Evolutionary conservation across 345 rosid species (phyloP), one percentile per base, ranked within the genome.

Genomic region (Reutealis trisperma): DNA sequence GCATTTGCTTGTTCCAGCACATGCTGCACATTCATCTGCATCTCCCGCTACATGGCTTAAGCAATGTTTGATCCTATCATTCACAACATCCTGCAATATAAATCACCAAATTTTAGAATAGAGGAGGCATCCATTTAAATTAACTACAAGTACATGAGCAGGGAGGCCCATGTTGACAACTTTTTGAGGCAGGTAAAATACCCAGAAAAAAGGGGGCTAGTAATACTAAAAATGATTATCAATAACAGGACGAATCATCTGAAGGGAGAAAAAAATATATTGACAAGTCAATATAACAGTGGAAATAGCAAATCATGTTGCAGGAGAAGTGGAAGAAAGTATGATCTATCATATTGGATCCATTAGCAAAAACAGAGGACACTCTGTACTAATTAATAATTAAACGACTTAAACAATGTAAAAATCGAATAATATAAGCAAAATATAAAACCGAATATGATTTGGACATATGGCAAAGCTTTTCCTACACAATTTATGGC

Each of bases 1-100:
- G 91, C 99, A 95, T 79, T 87, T 95, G 78, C 83, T 75, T 78
- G 99, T 93, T 75, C 97, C 98, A 47, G 86, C 88, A 84, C 99
- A 95, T 63, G 78, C 97, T 67, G 68, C 70, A 84, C 97, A 91
- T 74, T 90, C 97, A 57, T 88, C 93, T 42, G 85, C 91, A 72
- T 87, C 92, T 76, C 97, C 98, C 24, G 82, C 93, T 58, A 87
- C 90, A 80, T 86, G 98, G 84, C 88, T 84, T 76, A 93, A 80
- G 74, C 98, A 95, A 80, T 88, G 89, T 72, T 84, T 85, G 69
- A 95, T 90, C 85, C 98, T 88, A 83, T 93, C 98, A 69, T 90
- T 88, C 61, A 95, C 81, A 42, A 93, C 92, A 30, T 93, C 93
- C 99, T 93, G 87, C 83, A 75, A 34, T 8, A 41, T 8, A 13